A percentile compares a stretch with the other conserved stretches of the same genome.
phyloP scores from a whole-genome alignment of 495 filamentous ascomycete species.

The Penicillium manginii region DNA sequence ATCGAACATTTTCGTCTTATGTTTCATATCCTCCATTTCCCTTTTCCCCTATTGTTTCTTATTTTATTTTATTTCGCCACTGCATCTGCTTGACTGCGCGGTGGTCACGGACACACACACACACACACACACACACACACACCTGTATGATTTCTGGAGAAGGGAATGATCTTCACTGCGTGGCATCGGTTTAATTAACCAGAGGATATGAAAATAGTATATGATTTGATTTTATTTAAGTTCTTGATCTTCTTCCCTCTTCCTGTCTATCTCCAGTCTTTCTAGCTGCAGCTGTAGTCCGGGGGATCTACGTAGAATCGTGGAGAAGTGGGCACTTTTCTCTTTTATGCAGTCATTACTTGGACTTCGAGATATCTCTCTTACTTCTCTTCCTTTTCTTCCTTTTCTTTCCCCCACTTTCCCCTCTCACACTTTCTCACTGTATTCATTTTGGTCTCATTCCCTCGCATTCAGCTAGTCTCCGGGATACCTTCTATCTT shows the following conservation, averaged over 20 bases:
- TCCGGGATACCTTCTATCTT: conserved; percentile 5
- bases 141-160: conserved; percentile 10
- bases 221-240: not conserved
- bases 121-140: not conserved
- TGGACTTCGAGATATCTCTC: not conserved
- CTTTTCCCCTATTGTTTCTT: not conserved
- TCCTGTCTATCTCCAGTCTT: not conserved
- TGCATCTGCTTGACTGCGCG: conserved; percentile 1
- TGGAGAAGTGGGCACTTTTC: conserved; percentile 1
- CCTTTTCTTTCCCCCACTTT: not conserved
- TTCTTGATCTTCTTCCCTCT: not conserved
- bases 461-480: not conserved
- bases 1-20: conserved; percentile 1
- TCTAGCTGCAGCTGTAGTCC: not conserved
- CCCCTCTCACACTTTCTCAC: not conserved
- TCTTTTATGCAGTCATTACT: not conserved
- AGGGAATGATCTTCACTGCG: conserved; percentile 7
- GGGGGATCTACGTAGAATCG: conserved; percentile 5
- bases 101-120: not conserved
- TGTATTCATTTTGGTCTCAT: not conserved
- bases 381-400: not conserved
- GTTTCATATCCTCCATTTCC: not conserved
- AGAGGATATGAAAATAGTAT: conserved; percentile 6
- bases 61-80: not conserved
- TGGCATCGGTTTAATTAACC: conserved; percentile 1